Conservation (phyloP, 2,329 filamentous ascomycete genomes). For the Sporothrix variecibatus region DNA sequence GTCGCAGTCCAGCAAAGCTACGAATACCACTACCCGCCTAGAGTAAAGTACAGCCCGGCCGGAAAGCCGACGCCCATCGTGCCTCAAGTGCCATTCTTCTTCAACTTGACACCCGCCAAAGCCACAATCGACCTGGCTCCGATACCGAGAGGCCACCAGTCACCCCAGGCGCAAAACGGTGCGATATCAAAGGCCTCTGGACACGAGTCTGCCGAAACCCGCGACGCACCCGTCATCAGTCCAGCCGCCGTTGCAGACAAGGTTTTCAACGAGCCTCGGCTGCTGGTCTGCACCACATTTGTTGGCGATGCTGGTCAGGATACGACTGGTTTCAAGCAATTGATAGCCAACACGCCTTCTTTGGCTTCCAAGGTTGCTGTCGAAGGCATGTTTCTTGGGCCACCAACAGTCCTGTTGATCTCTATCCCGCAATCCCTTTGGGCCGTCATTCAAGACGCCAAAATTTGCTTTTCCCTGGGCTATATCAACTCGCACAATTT, state of each 20-base stretch:
- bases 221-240: conserved; percentile 49
- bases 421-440: conserved; percentile 66
- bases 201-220: conserved; percentile 15
- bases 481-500: conserved; percentile 69
- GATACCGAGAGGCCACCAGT: conserved; percentile 40
- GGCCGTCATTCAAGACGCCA: conserved; percentile 66
- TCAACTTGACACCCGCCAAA: conserved; percentile 58
- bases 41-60: conserved; percentile 46
- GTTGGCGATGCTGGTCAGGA: conserved; percentile 66
- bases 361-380: conserved; percentile 61
- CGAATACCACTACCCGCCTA: conserved; percentile 44
- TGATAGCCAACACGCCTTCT: conserved; percentile 61
- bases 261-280: conserved; percentile 62
- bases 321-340: conserved; percentile 67
- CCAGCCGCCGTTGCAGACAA: conserved; percentile 55
- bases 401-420: conserved; percentile 65
- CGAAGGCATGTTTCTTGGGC: conserved; percentile 68
- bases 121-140: conserved; percentile 57
- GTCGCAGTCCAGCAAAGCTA: conserved; percentile 49
- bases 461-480: conserved; percentile 66
- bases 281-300: conserved; percentile 68
- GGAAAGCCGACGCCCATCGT: conserved; percentile 40
- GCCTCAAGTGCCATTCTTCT: conserved; percentile 52
- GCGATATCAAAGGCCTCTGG: conserved; percentile 30
- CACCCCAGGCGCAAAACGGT: conserved; percentile 33